These are phyloP conservation scores for Candida xyloterini DNA, from an alignment of 805 yeast genomes.

Conservation along the genomic window DNA sequence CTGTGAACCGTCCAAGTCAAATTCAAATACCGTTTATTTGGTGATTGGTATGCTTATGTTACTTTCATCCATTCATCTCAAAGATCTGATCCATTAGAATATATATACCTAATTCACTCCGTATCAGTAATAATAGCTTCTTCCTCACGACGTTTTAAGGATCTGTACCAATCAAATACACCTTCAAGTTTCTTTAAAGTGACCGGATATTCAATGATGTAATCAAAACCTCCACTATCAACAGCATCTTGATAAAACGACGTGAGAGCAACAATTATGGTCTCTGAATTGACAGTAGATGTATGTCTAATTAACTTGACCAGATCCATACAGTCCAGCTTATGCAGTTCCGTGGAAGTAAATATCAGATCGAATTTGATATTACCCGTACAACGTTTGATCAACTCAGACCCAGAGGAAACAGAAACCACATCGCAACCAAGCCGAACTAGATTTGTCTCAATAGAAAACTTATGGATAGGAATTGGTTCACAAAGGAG, in stretches of 20 bases:
- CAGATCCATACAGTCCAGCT: slow-evolving; percentile 70
- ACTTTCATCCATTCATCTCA: background rate
- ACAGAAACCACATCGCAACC: slow-evolving; percentile 83
- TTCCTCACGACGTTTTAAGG: slow-evolving; percentile 23
- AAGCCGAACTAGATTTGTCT: slow-evolving; percentile 57
- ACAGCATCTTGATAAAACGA: slow-evolving; percentile 67
- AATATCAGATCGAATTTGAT: slow-evolving; percentile 82
- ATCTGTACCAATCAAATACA: slow-evolving; percentile 28
- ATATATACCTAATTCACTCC: slow-evolving; percentile 17
- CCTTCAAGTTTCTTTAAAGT: slow-evolving; percentile 34
- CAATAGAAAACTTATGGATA: slow-evolving; percentile 65
- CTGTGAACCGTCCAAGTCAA: slow-evolving; percentile 10
- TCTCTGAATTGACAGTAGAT: slow-evolving; percentile 67
- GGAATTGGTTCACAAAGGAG: slow-evolving; percentile 87
- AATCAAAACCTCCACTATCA: slow-evolving; percentile 54
- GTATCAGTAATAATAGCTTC: slow-evolving; percentile 35
- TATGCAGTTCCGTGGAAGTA: slow-evolving; percentile 67
- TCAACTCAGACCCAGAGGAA: slow-evolving; percentile 75
- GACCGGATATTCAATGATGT: slow-evolving; percentile 72
- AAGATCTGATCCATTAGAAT: background rate
- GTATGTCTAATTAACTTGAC: slow-evolving; percentile 74
- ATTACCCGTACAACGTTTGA: slow-evolving; percentile 76
- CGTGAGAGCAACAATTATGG: slow-evolving; percentile 76
- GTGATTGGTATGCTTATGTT: slow-evolving; percentile 1
- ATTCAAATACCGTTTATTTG: slow-evolving; percentile 3